These are phyloP conservation scores for Alternaria sp. DNA, from an alignment of 2,329 filamentous ascomycete genomes.

Conservation along the genomic window DNA sequence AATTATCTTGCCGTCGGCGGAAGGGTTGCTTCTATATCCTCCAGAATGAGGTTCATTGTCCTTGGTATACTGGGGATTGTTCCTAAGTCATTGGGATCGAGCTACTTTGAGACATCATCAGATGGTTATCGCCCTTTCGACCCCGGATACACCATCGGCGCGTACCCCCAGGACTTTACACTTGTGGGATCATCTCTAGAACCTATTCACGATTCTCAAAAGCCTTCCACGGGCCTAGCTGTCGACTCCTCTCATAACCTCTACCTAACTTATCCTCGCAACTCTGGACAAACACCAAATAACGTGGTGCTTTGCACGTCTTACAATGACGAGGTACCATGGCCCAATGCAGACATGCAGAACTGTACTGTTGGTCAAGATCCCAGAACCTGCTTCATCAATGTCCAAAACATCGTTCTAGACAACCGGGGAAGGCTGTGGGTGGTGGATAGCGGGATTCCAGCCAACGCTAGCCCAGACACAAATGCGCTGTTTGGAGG, in stretches of 20 bases:
- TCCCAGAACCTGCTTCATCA: constrained; percentile 55
- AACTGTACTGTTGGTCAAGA: constrained; percentile 52
- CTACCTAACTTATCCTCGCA: constrained; percentile 56
- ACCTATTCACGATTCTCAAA: constrained; percentile 50
- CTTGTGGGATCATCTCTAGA: constrained; percentile 49
- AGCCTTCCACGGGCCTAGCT: constrained; percentile 52
- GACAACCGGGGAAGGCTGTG: constrained; percentile 53
- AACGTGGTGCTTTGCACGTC: constrained; percentile 53
- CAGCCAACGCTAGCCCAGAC: constrained; percentile 34
- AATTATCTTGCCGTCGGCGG: background rate
- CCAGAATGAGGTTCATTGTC: background rate
- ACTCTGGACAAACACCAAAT: constrained; percentile 47
- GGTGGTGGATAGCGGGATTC: constrained; percentile 55
- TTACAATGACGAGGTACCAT: constrained; percentile 54
- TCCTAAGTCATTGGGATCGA: constrained; percentile 1
- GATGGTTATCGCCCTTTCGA: constrained; percentile 24
- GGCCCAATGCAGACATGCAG: constrained; percentile 53
- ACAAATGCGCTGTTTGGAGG: constrained; percentile 44
- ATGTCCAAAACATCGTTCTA: constrained; percentile 57
- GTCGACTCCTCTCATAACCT: constrained; percentile 50
- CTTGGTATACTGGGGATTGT: background rate
- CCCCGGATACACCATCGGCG: constrained; percentile 24
- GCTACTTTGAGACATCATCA: constrained; percentile 21
- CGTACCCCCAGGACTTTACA: constrained; percentile 48
- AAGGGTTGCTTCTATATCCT: background rate